Evolutionary conservation across 148 eudicot species (phyloP), one percentile per base, ranked within the genome.

Genomic region (Spergularia marina): DNA sequence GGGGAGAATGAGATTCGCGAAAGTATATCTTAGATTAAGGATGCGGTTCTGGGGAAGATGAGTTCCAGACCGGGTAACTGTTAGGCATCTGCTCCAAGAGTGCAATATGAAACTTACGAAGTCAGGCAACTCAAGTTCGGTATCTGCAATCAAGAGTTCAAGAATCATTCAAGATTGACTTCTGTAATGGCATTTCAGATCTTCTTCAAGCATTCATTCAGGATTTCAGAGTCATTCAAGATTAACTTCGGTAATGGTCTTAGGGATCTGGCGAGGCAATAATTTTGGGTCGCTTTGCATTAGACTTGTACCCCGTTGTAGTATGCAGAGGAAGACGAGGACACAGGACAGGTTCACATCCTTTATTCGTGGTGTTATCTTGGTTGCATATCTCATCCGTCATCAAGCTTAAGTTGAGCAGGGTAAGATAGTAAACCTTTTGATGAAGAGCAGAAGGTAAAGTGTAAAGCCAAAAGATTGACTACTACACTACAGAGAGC

Each of bases 381-480:
- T 91, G 71, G 39, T 64, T 20, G 77, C 84, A 68, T 87, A 66
- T 68, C 74, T 88, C 7, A 80, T 30, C 36, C 1, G 36, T 30
- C 36, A 30, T 91, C 12, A 85, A 70, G 88, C 94, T 89, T 16
- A 91, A 93, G n/a, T n/a, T n/a, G 0, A n/a, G n/a, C n/a, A n/a
- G n/a, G 82, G 83, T 93, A 20, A 93, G 91, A 70, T 97, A 91
- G 82, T 97, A 93, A 80, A 40, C 77, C 0, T 89, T 89, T 87
- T 80, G 98, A 97, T 47, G 98, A 93, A 44, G 94, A 93, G 73
- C 98, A 93, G 77, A 84, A 78, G 79, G 88, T 93, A 83, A 93
- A 91, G 2, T 0, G 36, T 30, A 30, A 88, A 78, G 92, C 91
- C 13, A 94, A 93, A 74, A 89, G 85, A 76, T 89, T 69, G 84